Conservation (phyloP, 768 basidiomycete species). For the Kwoniella pini region DNA sequence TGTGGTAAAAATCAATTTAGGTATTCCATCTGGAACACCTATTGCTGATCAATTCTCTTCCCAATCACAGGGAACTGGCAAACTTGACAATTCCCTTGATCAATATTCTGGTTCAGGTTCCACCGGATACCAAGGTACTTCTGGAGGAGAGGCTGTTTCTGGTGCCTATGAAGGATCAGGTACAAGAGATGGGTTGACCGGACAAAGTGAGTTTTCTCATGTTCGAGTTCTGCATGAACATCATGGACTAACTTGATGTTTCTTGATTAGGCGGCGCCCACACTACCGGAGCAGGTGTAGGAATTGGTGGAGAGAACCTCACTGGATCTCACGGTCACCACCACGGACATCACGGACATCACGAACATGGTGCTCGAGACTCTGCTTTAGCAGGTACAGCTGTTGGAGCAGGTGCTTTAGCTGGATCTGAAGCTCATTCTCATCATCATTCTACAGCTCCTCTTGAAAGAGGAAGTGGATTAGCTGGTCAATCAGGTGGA, state of each 20-base stretch:
- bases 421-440: neutral
- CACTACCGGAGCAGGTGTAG: slow-evolving; percentile 41
- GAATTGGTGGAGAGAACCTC: slow-evolving; percentile 37
- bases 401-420: slow-evolving; percentile 29
- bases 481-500: slow-evolving; percentile 13
- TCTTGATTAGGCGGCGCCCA: slow-evolving; percentile 30
- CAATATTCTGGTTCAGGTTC: slow-evolving; percentile 10
- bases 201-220: slow-evolving; percentile 40
- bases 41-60: slow-evolving; percentile 38
- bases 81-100: slow-evolving; percentile 25
- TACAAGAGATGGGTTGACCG: slow-evolving; percentile 39
- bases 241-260: neutral
- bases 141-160: slow-evolving; percentile 25
- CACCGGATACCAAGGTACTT: neutral
- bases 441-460: slow-evolving; percentile 9
- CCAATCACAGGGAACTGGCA: slow-evolving; percentile 1
- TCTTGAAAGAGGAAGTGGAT: slow-evolving; percentile 10
- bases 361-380: slow-evolving; percentile 12
- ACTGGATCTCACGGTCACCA: neutral
- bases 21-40: slow-evolving; percentile 21
- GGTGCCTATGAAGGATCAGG: slow-evolving; percentile 43
- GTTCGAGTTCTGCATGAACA: neutral
- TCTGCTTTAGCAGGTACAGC: slow-evolving; percentile 36
- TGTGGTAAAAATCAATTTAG: slow-evolving; percentile 2
- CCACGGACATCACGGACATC: neutral